These are phyloP conservation scores for Sporobolus alterniflorus DNA, from an alignment of 202 grass and related monocot species.

Conservation along the genomic window DNA sequence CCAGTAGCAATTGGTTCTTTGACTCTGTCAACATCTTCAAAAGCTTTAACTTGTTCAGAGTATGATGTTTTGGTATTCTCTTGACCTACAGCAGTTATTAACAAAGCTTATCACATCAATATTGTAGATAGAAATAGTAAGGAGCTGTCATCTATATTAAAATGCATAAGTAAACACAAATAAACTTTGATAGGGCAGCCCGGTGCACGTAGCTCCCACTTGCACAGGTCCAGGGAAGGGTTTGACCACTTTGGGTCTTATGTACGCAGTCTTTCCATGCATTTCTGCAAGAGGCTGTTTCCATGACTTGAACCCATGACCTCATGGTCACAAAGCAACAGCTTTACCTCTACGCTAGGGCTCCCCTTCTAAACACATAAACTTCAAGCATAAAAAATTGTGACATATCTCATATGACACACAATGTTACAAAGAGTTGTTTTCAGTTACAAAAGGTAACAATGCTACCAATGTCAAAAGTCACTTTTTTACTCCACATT, in stretches of 20 bases:
- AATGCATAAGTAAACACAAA: background rate
- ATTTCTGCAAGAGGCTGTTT: no score
- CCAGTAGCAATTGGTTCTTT: slow-evolving; percentile 5
- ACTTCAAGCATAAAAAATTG: slow-evolving; percentile 5
- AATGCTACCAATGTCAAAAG: background rate
- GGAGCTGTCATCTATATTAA: slow-evolving; percentile 19
- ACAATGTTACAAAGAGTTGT: background rate
- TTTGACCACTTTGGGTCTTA: no score
- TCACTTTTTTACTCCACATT: background rate
- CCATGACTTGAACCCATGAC: no score
- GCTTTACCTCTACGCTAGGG: no score
- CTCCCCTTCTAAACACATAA: no score
- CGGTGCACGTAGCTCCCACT: no score
- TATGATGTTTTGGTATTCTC: slow-evolving; percentile 32
- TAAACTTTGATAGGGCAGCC: no score
- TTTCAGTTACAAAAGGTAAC: background rate
- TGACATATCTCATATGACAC: background rate
- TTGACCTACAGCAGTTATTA: slow-evolving; percentile 41
- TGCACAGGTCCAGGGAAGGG: no score
- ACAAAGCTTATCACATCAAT: slow-evolving; percentile 30
- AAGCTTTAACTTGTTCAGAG: slow-evolving; percentile 25
- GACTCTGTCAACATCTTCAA: slow-evolving; percentile 38
- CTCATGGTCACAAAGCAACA: no score
- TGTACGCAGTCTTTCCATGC: no score
- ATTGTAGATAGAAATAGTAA: slow-evolving; percentile 7